Conservation (phyloP, 305 asterid genomes). For the Fraxinus nigra region DNA sequence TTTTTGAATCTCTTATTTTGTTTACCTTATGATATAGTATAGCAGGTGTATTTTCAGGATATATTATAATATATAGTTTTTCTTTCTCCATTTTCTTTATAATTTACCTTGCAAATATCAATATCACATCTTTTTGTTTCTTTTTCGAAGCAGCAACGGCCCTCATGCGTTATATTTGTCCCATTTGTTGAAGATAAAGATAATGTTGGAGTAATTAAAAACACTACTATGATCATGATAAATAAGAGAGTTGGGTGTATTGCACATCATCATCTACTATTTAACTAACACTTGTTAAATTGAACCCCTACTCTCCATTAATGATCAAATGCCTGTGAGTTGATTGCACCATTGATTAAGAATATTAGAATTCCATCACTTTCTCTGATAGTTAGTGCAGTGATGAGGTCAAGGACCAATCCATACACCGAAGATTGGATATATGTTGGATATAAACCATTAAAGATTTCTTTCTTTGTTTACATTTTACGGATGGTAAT, state of each 20-base stretch:
- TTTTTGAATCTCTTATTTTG: slow-evolving; percentile 40
- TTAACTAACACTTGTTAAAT: neutral
- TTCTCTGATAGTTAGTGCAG: neutral
- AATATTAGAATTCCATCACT: neutral
- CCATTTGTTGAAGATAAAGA: neutral
- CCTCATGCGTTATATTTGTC: neutral
- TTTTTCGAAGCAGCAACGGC: neutral
- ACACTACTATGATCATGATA: neutral
- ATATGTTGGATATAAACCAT: neutral
- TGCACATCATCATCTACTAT: neutral
- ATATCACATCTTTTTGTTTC: neutral
- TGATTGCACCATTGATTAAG: neutral
- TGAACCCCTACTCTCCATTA: neutral
- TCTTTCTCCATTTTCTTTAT: neutral
- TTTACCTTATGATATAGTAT: slow-evolving; percentile 50
- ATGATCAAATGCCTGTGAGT: neutral
- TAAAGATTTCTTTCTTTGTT: neutral
- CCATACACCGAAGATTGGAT: neutral
- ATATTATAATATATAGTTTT: slow-evolving; percentile 20
- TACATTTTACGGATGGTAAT: neutral
- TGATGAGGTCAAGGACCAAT: neutral
- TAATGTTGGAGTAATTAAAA: neutral
- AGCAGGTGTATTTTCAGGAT: slow-evolving; percentile 45
- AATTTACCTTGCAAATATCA: neutral
- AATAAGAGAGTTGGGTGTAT: neutral